Conservation (phyloP, 2,329 filamentous ascomycete genomes). For the Pestalotiopsis sp. region DNA sequence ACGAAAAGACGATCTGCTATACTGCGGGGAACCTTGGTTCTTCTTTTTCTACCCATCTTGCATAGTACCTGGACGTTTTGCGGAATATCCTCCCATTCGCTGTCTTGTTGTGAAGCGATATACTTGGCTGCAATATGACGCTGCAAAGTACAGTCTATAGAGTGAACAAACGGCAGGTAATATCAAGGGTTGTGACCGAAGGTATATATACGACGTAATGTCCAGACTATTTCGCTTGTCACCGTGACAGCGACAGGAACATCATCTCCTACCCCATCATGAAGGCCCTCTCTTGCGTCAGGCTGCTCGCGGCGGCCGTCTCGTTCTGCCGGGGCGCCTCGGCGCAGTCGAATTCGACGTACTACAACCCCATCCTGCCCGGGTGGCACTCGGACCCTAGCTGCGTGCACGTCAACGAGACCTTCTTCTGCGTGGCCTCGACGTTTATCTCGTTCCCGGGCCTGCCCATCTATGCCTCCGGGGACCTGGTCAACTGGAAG, state of each 20-base stretch:
- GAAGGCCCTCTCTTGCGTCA: background rate
- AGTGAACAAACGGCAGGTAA: too few species aligned
- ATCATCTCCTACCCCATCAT: background rate
- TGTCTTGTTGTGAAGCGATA: background rate
- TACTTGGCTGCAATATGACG: background rate
- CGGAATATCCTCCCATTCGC: background rate
- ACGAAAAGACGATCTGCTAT: background rate
- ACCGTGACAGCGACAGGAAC: background rate
- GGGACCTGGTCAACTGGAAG: constrained; percentile 34
- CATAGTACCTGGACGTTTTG: background rate
- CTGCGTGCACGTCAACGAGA: constrained; percentile 28
- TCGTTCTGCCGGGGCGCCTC: background rate
- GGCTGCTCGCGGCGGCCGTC: background rate
- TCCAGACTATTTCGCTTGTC: too few species aligned
- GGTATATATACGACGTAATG: too few species aligned
- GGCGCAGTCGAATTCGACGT: constrained; percentile 12
- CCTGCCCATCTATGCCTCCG: constrained; percentile 40
- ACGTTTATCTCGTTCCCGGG: constrained; percentile 64
- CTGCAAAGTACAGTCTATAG: background rate
- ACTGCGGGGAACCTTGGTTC: background rate
- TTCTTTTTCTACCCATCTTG: background rate
- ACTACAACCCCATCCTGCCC: constrained; percentile 32
- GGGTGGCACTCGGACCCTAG: constrained; percentile 36
- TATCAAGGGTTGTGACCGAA: too few species aligned
- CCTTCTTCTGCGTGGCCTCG: constrained; percentile 49